These are phyloP conservation scores for Aspergillus sp. DNA, from an alignment of 2,329 filamentous ascomycete species.

Conservation along the genomic window DNA sequence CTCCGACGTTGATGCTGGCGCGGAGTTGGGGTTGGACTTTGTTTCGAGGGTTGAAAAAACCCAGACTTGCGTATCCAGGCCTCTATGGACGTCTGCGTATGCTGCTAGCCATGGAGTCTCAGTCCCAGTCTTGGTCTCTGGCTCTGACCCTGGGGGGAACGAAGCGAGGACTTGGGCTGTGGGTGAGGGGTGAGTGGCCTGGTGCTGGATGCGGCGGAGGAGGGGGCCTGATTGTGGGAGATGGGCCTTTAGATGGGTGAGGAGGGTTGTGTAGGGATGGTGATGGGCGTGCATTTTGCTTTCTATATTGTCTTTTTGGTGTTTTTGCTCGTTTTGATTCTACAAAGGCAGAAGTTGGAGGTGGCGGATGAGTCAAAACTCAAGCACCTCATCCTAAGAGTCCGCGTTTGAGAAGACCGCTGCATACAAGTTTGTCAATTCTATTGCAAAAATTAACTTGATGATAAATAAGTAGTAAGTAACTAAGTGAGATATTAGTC, in stretches of 20 bases:
- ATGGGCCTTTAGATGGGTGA: conserved; percentile 32
- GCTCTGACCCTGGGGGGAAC: conserved; percentile 19
- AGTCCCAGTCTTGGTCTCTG: neutral
- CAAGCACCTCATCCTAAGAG: neutral
- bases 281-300: conserved; percentile 2
- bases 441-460: neutral
- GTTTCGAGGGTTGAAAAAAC: conserved; percentile 43
- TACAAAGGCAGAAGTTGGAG: neutral
- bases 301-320: neutral
- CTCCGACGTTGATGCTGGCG: neutral
- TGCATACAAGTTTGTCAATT: neutral
- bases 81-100: conserved; percentile 39
- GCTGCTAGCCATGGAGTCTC: conserved; percentile 40
- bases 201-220: conserved; percentile 41
- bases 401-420: too few relatives aligned
- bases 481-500: too few relatives aligned
- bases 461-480: too few relatives aligned
- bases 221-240: conserved; percentile 40
- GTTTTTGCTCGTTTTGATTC: neutral
- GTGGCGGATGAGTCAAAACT: neutral
- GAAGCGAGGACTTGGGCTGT: conserved; percentile 37
- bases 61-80: conserved; percentile 43
- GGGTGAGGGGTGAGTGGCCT: conserved; percentile 28
- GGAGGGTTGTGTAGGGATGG: conserved; percentile 7
- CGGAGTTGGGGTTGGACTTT: neutral